A percentile compares a stretch with the other conserved stretches of the same genome.
These are phyloP conservation scores for Suhomyces bribrorum DNA, from an alignment of 1,139 yeast species.

Conservation along the genomic window DNA sequence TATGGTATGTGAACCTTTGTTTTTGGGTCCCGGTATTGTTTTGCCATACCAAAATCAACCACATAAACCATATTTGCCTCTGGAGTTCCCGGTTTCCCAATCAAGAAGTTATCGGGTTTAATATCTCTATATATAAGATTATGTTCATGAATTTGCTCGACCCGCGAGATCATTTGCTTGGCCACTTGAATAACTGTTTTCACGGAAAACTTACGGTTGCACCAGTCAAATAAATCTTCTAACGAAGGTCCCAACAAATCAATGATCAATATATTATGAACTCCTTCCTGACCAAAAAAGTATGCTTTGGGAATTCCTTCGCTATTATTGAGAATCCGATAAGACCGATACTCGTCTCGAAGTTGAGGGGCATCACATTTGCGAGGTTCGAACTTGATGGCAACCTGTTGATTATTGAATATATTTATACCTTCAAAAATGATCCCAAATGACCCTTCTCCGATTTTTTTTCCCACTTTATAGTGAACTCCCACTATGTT, in stretches of 20 bases:
- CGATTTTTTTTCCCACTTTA: constrained; percentile 78
- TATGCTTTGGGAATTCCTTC: constrained; percentile 74
- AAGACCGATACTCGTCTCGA: constrained; percentile 75
- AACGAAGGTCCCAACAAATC: constrained; percentile 76
- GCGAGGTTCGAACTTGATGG: constrained; percentile 78
- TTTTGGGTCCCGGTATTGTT: constrained; percentile 63
- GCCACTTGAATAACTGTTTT: constrained; percentile 75
- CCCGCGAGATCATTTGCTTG: constrained; percentile 69
- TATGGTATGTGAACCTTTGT: constrained; percentile 62
- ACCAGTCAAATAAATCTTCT: constrained; percentile 82
- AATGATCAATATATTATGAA: constrained; percentile 71
- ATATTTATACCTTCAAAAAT: constrained; percentile 79
- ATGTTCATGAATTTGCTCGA: constrained; percentile 66
- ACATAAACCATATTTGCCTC: constrained; percentile 57
- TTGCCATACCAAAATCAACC: constrained; percentile 66
- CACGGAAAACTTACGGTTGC: constrained; percentile 67
- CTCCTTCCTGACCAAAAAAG: constrained; percentile 79
- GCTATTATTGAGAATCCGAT: constrained; percentile 61
- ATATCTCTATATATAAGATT: constrained; percentile 75
- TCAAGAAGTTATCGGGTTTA: constrained; percentile 74
- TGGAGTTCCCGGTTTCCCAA: constrained; percentile 65
- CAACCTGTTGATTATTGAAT: constrained; percentile 73
- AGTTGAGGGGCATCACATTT: constrained; percentile 81
- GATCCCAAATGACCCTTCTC: constrained; percentile 85
- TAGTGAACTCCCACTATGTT: constrained; percentile 78